These are phyloP conservation scores for Sugiyamaella smithiae DNA, from an alignment of 805 yeast species.

Conservation along the genomic window DNA sequence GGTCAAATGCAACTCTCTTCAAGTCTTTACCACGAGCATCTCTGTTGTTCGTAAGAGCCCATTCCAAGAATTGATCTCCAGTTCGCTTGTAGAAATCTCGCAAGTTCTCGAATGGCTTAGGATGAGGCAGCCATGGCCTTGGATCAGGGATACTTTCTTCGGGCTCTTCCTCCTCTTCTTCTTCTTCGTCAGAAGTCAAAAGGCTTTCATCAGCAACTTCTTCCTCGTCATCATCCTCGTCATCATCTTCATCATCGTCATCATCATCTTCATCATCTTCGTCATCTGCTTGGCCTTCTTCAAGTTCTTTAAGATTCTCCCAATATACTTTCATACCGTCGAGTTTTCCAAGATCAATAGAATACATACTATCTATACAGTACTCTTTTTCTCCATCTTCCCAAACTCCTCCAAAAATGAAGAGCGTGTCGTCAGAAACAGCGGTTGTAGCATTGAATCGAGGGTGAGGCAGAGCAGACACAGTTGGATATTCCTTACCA, in stretches of 20 bases:
- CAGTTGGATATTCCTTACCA: slow-evolving; percentile 51
- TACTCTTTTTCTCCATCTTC: slow-evolving; percentile 86
- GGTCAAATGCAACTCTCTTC: slow-evolving; percentile 83
- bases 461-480: slow-evolving; percentile 74
- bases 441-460: slow-evolving; percentile 84
- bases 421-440: slow-evolving; percentile 78
- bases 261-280: slow-evolving; percentile 50
- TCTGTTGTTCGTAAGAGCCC: slow-evolving; percentile 86
- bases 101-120: slow-evolving; percentile 84
- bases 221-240: slow-evolving; percentile 60
- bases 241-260: slow-evolving; percentile 74
- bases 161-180: slow-evolving; percentile 55
- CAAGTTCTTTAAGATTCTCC: slow-evolving; percentile 71
- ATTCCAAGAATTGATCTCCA: slow-evolving; percentile 81
- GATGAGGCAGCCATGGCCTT: slow-evolving; percentile 96
- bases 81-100: slow-evolving; percentile 83
- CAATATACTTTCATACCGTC: slow-evolving; percentile 87
- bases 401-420: slow-evolving; percentile 87
- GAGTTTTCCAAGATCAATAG: slow-evolving; percentile 77
- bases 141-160: slow-evolving; percentile 80
- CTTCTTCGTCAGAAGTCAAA: slow-evolving; percentile 69
- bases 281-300: slow-evolving; percentile 40
- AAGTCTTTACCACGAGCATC: slow-evolving; percentile 87
- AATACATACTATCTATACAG: slow-evolving; percentile 78
- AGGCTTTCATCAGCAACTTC: slow-evolving; percentile 47